A percentile compares a stretch with the other conserved stretches of the same genome.
Conservation (phyloP, 208 protist species). For the Leishmania tropica region DNA sequence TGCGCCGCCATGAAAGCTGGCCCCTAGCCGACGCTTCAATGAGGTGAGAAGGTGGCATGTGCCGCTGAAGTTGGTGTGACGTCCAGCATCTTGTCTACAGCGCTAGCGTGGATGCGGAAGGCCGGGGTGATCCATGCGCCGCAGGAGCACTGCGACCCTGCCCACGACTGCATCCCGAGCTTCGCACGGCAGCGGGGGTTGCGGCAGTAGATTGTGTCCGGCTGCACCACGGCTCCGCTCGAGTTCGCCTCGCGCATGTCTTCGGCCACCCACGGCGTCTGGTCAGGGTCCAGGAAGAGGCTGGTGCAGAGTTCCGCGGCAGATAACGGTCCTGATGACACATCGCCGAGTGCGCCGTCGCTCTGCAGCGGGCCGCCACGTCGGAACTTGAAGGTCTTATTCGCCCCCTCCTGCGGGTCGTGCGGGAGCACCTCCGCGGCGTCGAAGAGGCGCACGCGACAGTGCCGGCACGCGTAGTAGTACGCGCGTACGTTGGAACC, state of each 20-base stretch:
- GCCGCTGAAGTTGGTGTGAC: neutral
- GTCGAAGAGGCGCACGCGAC: slow-evolving; percentile 54
- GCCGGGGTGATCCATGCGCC: slow-evolving; percentile 85
- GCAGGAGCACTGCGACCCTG: slow-evolving; percentile 82
- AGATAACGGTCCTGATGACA: neutral
- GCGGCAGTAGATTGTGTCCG: slow-evolving; percentile 87
- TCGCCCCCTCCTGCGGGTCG: slow-evolving; percentile 33
- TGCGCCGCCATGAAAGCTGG: neutral
- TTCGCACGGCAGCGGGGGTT: slow-evolving; percentile 68
- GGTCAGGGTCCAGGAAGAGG: slow-evolving; percentile 84
- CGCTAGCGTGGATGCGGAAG: slow-evolving; percentile 77
- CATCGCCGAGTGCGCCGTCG: slow-evolving; percentile 7
- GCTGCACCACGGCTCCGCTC: slow-evolving; percentile 44
- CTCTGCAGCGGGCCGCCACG: slow-evolving; percentile 17
- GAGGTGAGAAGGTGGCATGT: neutral
- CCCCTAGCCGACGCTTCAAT: neutral
- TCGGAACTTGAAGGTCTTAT: slow-evolving; percentile 52
- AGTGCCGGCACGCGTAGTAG: slow-evolving; percentile 69
- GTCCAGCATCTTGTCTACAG: slow-evolving; percentile 52
- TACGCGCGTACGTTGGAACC: neutral
- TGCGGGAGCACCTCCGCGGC: slow-evolving; percentile 56
- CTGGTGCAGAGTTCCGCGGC: slow-evolving; percentile 62
- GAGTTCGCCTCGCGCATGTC: slow-evolving; percentile 54
- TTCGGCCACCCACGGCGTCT: slow-evolving; percentile 64
- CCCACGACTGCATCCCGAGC: slow-evolving; percentile 88